These are phyloP conservation scores for Yamadazyma insecticola DNA, from an alignment of 805 yeast species.

Conservation along the genomic window DNA sequence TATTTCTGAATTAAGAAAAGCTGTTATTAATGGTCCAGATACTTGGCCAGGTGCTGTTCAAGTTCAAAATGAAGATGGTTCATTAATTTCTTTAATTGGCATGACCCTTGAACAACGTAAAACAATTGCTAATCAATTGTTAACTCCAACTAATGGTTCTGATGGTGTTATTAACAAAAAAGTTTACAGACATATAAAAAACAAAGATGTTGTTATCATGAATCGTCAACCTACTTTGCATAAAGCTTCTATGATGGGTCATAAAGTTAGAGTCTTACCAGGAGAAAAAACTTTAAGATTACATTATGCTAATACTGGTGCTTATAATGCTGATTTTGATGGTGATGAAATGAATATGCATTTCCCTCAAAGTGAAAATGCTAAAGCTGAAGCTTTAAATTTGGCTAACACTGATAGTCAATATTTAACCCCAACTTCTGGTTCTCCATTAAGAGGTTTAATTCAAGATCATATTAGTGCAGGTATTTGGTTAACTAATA, in stretches of 20 bases:
- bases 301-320: conserved; percentile 98
- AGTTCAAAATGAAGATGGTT: conserved; percentile 93
- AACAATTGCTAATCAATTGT: conserved; percentile 87
- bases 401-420: conserved; percentile 97
- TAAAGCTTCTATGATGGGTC: conserved; percentile 99
- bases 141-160: conserved; percentile 75
- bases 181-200: conserved; percentile 90
- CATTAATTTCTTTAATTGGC: conserved; percentile 72
- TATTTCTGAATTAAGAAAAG: conserved; percentile 84
- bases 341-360: conserved; percentile 99
- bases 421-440: conserved; percentile 96
- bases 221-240: conserved; percentile 99
- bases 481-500: conserved; percentile 96
- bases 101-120: conserved; percentile 93
- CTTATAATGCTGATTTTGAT: conserved; percentile 97
- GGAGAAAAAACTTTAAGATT: conserved; percentile 94
- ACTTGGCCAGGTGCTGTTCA: conserved; percentile 99
- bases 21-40: conserved; percentile 96
- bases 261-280: conserved; percentile 92
- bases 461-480: conserved; percentile 99
- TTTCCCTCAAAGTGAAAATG: conserved; percentile 97
- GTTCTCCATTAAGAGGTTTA: conserved; percentile 96
- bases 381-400: conserved; percentile 91
- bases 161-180: conserved; percentile 71
- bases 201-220: conserved; percentile 95